Base-by-base conservation (phyloP, 2,329 filamentous ascomycete genomes). In the Alternaria longipes region DNA sequence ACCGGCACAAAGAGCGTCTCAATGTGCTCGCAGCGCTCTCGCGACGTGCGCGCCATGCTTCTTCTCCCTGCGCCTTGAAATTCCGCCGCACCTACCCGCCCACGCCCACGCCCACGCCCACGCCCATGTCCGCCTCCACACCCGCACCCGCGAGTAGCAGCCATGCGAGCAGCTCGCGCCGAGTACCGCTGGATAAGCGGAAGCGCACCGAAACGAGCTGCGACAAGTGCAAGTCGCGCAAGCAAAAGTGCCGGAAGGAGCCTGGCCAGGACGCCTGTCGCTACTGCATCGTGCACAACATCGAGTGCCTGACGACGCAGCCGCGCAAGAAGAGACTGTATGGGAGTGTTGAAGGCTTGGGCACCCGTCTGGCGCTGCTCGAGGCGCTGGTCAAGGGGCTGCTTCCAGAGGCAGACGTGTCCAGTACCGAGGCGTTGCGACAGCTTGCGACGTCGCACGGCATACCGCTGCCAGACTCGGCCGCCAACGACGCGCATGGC, bases 211-310 rank as follows among this genome's bases (percentile, higher is more conserved):
- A 82, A 64, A 80, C 79, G 16, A 79, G 75, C 54, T 83, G 81
- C 71, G 81, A 83, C 71, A 80, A 81, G 60, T 83, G 81, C 76
- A 82, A 82, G 72, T 79, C 77, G 59, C 73, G 81, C 46, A 82
- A 82, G 68, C 81, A 82, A 60, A 83, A 83, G 68, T 83, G 81
- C 70, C 71, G 79, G 57, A 77, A 78, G 30, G 73, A 77, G 56
- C 69, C 76, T 5, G 79, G 76, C 24, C 74, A 80, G 45, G 73
- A 76, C 4, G 65, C 78, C 24, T 83, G 81, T 62, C 76, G 76
- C 40, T 82, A 83, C 72, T 83, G 81, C 69, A 57, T 77, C 41
- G 64, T 75, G 14, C 78, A 81, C 69, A 72, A 76, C 46, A 79
- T 82, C 66, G 73, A 77, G 55, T 83, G 81, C 68, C 72, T 76